These are phyloP conservation scores for Sclerospora graminicola DNA, from an alignment of 352 stramenopile genomes.

Conservation along the genomic window DNA sequence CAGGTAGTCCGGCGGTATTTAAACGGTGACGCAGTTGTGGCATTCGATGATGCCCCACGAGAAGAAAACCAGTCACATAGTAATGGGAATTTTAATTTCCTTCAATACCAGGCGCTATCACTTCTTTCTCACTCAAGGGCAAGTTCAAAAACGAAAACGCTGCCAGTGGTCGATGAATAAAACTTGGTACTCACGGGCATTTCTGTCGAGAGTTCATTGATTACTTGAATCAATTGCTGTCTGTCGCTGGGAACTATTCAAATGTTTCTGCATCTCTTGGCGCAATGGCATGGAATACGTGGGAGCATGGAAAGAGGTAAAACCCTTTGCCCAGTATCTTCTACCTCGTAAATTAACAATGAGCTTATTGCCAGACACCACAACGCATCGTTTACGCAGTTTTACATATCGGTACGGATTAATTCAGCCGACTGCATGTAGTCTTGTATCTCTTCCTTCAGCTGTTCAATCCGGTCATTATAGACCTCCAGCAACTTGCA, in stretches of 20 bases:
- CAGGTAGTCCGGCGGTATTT: no score
- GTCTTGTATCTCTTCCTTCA: constrained; percentile 91
- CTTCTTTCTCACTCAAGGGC: constrained; percentile 58
- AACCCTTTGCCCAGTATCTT: constrained; percentile 88
- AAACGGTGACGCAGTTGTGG: no score
- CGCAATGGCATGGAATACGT: constrained; percentile 89
- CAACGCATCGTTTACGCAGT: constrained; percentile 77
- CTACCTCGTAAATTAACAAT: constrained; percentile 84
- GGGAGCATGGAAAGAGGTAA: constrained; percentile 91
- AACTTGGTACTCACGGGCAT: constrained; percentile 62
- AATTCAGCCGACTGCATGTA: constrained; percentile 86
- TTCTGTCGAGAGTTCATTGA: constrained; percentile 78
- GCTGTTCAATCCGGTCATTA: constrained; percentile 85
- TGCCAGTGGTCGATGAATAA: constrained; percentile 57
- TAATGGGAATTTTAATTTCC: no score
- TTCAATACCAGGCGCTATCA: constrained; percentile 36
- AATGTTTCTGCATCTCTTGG: constrained; percentile 83
- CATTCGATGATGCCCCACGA: no score
- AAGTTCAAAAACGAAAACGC: constrained; percentile 59
- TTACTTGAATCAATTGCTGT: constrained; percentile 85
- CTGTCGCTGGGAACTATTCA: constrained; percentile 83
- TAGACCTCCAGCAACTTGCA: constrained; percentile 88
- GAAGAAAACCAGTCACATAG: no score
- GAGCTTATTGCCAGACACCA: constrained; percentile 81
- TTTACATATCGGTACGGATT: constrained; percentile 85